These are phyloP conservation scores for Cetradonia linearis DNA, from an alignment of 495 filamentous ascomycete species.

Conservation along the genomic window DNA sequence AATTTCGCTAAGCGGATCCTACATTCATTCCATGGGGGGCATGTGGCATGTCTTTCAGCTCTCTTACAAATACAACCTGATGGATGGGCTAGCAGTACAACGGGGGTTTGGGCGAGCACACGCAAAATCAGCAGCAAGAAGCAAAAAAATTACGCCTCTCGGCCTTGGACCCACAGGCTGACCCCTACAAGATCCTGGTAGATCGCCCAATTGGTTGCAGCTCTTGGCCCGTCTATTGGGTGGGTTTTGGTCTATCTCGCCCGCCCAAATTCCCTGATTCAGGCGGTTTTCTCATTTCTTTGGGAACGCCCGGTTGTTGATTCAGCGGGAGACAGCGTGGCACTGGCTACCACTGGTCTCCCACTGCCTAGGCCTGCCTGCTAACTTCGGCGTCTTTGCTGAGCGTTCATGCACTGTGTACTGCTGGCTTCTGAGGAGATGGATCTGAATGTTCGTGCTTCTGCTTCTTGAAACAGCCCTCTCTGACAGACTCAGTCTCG, in stretches of 20 bases:
- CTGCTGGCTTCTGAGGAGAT: neutral
- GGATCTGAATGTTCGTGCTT: conserved; percentile 8
- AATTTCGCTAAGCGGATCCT: neutral
- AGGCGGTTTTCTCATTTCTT: conserved; percentile 4
- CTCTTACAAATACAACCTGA: neutral
- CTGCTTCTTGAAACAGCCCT: conserved; percentile 13
- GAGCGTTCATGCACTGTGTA: conserved; percentile 10
- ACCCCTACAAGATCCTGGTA: conserved; percentile 8
- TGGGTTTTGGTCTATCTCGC: neutral
- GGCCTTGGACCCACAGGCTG: conserved; percentile 5
- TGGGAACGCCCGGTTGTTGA: conserved; percentile 3
- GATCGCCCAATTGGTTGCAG: conserved; percentile 16
- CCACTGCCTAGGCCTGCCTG: neutral
- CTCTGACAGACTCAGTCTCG: neutral
- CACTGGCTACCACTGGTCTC: neutral
- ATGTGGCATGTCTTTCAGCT: neutral
- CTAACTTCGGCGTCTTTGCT: conserved; percentile 1
- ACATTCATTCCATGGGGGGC: neutral
- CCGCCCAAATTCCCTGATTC: conserved; percentile 8
- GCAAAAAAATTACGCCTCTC: neutral
- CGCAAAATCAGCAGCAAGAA: neutral
- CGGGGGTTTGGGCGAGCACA: neutral
- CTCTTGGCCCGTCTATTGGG: conserved; percentile 4
- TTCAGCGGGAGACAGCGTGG: conserved; percentile 10
- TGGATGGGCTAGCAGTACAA: neutral